phyloP scores from a whole-genome alignment of 768 basidiomycete species.

The Thelephora aurantiotincta region DNA sequence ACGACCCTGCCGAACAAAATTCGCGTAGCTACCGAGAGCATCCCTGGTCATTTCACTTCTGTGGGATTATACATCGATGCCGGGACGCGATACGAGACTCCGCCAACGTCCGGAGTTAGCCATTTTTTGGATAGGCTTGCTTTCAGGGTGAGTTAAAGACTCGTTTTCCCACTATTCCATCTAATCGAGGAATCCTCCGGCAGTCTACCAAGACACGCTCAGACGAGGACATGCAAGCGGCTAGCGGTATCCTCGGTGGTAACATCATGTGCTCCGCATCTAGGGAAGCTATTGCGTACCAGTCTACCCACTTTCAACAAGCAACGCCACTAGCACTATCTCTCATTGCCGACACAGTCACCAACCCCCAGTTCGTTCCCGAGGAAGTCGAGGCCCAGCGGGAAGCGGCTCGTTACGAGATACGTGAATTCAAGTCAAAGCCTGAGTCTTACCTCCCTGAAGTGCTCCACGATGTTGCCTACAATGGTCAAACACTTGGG shows the following conservation, averaged over 20 bases:
- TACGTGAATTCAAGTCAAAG: constrained; percentile 75
- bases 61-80: constrained; percentile 91
- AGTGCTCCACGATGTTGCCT: constrained; percentile 77
- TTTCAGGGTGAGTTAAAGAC: constrained; percentile 58
- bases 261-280: constrained; percentile 87
- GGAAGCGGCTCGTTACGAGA: constrained; percentile 82
- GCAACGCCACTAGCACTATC: constrained; percentile 72
- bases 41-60: constrained; percentile 89
- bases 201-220: constrained; percentile 67
- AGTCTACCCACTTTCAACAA: constrained; percentile 85
- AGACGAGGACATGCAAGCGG: constrained; percentile 63
- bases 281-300: constrained; percentile 94
- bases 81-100: constrained; percentile 78
- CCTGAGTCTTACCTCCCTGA: constrained; percentile 93
- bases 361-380: constrained; percentile 56
- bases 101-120: constrained; percentile 60
- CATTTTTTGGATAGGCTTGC: constrained; percentile 94
- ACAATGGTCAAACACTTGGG: constrained; percentile 64
- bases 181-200: neutral
- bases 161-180: neutral
- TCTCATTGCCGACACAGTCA: constrained; percentile 83
- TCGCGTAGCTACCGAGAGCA: constrained; percentile 79
- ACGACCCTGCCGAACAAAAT: constrained; percentile 88
- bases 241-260: constrained; percentile 76
- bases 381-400: constrained; percentile 78